These are phyloP conservation scores for Eragrostis tef DNA, from an alignment of 202 grass and related monocot genomes.

Conservation along the genomic window DNA sequence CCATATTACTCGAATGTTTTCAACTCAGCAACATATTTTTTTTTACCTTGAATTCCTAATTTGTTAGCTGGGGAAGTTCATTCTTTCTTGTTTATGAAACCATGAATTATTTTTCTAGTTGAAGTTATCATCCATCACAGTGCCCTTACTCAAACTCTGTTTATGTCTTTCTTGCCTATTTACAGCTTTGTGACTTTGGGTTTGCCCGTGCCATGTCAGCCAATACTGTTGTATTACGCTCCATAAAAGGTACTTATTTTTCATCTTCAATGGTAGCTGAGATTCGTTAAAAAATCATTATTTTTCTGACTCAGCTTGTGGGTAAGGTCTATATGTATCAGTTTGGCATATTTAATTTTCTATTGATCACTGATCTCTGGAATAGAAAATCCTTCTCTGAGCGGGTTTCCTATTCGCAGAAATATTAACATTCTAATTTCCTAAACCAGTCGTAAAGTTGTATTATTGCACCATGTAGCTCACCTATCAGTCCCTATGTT, in stretches of 20 bases:
- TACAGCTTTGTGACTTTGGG: conserved; percentile 95
- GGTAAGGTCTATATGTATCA: neutral
- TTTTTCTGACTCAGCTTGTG: conserved; percentile 5
- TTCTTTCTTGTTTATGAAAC: neutral
- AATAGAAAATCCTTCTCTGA: neutral
- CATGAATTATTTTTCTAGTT: conserved; percentile 21
- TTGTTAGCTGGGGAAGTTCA: neutral
- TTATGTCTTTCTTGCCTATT: conserved; percentile 29
- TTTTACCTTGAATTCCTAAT: neutral
- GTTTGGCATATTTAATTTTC: conserved; percentile 25
- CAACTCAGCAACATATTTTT: conserved; percentile 8
- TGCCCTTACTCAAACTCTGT: conserved; percentile 26
- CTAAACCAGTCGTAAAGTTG: conserved; percentile 11
- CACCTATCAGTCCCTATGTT: neutral
- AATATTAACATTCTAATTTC: conserved; percentile 1
- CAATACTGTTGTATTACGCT: conserved; percentile 91
- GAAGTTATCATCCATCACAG: conserved; percentile 28
- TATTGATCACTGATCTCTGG: neutral
- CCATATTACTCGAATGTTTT: neutral
- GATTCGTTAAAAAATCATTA: neutral
- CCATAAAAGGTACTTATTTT: conserved; percentile 81
- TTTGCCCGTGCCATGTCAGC: conserved; percentile 99
- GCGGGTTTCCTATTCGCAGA: neutral
- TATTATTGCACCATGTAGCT: neutral
- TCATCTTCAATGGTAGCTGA: conserved; percentile 15